These are phyloP conservation scores for Candida oleophila DNA, from an alignment of 805 yeast genomes.

Conservation along the genomic window DNA sequence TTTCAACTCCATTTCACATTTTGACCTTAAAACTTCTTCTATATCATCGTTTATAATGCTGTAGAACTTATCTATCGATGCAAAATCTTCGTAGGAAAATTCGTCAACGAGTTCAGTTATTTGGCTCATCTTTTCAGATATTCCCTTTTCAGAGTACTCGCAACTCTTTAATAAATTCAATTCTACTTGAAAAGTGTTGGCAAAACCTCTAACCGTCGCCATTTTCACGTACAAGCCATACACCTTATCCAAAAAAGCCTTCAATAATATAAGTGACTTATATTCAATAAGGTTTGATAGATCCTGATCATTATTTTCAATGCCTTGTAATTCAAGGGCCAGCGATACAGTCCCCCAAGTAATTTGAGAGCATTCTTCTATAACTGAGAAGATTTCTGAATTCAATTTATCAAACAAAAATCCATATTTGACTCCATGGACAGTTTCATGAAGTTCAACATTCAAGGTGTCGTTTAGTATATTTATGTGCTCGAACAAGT, in stretches of 20 bases:
- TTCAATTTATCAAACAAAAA: constrained; percentile 40
- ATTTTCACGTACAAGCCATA: constrained; percentile 14
- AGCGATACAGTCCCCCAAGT: constrained; percentile 56
- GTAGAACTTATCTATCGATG: constrained; percentile 17
- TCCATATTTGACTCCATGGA: constrained; percentile 38
- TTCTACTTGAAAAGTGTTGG: background rate
- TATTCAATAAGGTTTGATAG: constrained; percentile 17
- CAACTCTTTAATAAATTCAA: constrained; percentile 14
- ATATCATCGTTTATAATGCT: constrained; percentile 24
- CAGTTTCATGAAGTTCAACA: constrained; percentile 21
- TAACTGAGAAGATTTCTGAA: constrained; percentile 24
- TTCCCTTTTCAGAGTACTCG: constrained; percentile 11
- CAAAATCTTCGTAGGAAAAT: constrained; percentile 16
- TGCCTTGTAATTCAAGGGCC: constrained; percentile 46
- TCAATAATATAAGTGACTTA: constrained; percentile 20
- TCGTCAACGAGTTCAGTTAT: constrained; percentile 15
- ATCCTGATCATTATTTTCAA: constrained; percentile 7
- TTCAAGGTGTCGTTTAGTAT: constrained; percentile 33
- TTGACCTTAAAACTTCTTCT: constrained; percentile 15
- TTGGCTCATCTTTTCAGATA: constrained; percentile 11
- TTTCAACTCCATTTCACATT: constrained; percentile 7
- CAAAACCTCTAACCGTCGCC: constrained; percentile 7
- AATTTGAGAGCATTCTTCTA: constrained; percentile 35
- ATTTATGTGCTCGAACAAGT: constrained; percentile 50
- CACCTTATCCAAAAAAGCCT: constrained; percentile 22